These are phyloP conservation scores for Myrmaecium sp. DNA, from an alignment of 2,329 filamentous ascomycete species.

Conservation along the genomic window DNA sequence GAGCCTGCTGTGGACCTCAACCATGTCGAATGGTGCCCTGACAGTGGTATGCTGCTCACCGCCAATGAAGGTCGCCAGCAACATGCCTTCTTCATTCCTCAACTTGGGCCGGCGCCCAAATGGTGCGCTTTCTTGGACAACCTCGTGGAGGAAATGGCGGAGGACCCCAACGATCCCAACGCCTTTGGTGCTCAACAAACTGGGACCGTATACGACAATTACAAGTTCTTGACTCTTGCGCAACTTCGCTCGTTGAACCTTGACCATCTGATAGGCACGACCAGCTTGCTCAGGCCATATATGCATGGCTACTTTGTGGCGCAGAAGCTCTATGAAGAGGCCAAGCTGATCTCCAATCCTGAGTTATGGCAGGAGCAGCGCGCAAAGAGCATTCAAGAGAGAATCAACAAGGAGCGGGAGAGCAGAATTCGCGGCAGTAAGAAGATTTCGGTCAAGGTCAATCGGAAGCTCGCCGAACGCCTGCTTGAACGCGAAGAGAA, in stretches of 20 bases:
- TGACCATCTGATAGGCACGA: slow-evolving; percentile 78
- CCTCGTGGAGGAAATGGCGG: slow-evolving; percentile 96
- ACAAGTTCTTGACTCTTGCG: slow-evolving; percentile 86
- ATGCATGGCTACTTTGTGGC: slow-evolving; percentile 99
- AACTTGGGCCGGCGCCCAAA: slow-evolving; percentile 77
- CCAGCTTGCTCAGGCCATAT: slow-evolving; percentile 77
- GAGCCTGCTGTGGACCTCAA: slow-evolving; percentile 93
- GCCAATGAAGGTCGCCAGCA: slow-evolving; percentile 94
- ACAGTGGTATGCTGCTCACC: slow-evolving; percentile 87
- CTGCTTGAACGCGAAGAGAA: slow-evolving; percentile 55
- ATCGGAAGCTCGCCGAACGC: slow-evolving; percentile 52
- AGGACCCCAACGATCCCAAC: slow-evolving; percentile 50
- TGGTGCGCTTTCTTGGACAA: slow-evolving; percentile 98
- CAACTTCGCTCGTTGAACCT: slow-evolving; percentile 76
- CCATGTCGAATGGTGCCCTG: slow-evolving; percentile 78
- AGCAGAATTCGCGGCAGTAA: slow-evolving; percentile 86
- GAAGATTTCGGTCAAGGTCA: slow-evolving; percentile 82
- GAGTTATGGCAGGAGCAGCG: slow-evolving; percentile 88
- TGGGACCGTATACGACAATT: slow-evolving; percentile 90
- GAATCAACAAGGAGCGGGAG: slow-evolving; percentile 93
- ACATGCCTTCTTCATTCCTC: slow-evolving; percentile 87
- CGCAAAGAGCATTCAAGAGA: slow-evolving; percentile 79
- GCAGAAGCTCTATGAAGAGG: slow-evolving; percentile 89
- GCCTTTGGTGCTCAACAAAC: slow-evolving; percentile 34
- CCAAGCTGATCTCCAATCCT: slow-evolving; percentile 79